Base-by-base conservation (phyloP, 1,284 basidiomycete genomes). In the Singerocomus inundabilis region DNA sequence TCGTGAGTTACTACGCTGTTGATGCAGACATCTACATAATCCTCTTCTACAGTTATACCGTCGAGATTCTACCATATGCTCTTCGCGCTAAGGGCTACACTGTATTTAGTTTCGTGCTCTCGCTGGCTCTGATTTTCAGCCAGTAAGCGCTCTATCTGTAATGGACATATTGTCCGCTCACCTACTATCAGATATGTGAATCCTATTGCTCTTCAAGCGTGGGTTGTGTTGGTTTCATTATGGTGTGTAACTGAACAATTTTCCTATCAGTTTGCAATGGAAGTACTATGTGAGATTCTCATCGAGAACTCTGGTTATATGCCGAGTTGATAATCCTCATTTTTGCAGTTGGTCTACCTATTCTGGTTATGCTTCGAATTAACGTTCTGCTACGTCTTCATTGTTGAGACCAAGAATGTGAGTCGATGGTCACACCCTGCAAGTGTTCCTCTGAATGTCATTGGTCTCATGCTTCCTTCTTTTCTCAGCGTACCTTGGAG, bases 71-170 rank as follows among this genome's bases (percentile, higher is more conserved):
- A 33, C 85, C 85, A 8, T 87, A 75, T 72, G 66, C 72, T 18
- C 72, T 90, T 44, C 85, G 87, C 60, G 84, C 88, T 43, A 89
- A 89, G 74, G 87, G 87, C 49, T 81, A 89, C 72, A 84, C 77
- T 56, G 68, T 88, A 37, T 85, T 86, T 72, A 84, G 80, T 71
- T 82, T 86, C 54, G 67, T 76, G 50, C 76, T 85, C 57, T 82
- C 81, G 16, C 53, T 81, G 28, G 78, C 84, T 1, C 77, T 85
- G 55, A 81, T 85, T 56, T 87, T 89, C 75, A 90, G 89, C 69
- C 85, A 89, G 40, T 10, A n/a, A 37, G 40, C 24, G 7, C 10
- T 38, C n/a, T 42, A 15, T 38, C 6, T 38, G 10, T 15, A 6
- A 5, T 5, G 9, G 21, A 8, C 15, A 21, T 21, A 24, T 11